These are phyloP conservation scores for Moesziomyces antarcticus DNA, from an alignment of 1,284 basidiomycete genomes.

Conservation along the genomic window DNA sequence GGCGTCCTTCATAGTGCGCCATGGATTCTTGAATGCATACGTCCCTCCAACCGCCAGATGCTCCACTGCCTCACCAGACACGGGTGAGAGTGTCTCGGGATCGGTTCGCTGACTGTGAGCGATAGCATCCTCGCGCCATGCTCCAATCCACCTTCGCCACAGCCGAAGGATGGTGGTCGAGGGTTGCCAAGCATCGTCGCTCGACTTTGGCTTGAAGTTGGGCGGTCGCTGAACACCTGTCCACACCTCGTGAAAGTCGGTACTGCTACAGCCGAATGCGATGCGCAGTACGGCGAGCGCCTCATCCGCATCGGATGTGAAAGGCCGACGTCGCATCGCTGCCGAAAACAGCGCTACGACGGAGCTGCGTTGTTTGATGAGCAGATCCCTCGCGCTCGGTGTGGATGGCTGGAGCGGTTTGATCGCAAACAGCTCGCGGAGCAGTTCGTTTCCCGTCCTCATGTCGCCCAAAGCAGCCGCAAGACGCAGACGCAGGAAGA, in stretches of 20 bases:
- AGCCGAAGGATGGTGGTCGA: slow-evolving; percentile 10
- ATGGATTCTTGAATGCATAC: slow-evolving; percentile 15
- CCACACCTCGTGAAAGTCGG: slow-evolving; percentile 20
- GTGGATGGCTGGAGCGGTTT: background rate
- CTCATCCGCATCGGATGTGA: slow-evolving; percentile 3
- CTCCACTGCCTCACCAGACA: too few relatives aligned
- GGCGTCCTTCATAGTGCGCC: slow-evolving; percentile 32
- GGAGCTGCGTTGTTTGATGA: slow-evolving; percentile 28
- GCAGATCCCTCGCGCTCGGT: slow-evolving; percentile 1
- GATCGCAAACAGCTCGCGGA: slow-evolving; percentile 4
- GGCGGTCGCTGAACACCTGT: slow-evolving; percentile 3
- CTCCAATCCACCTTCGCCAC: slow-evolving; percentile 38
- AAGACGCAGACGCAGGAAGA: slow-evolving; percentile 10
- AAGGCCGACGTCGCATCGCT: slow-evolving; percentile 6
- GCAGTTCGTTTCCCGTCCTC: slow-evolving; percentile 1
- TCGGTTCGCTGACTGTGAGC: background rate
- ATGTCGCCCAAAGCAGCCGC: slow-evolving; percentile 6
- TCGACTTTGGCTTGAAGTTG: background rate
- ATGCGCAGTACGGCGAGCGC: slow-evolving; percentile 17
- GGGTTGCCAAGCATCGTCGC: slow-evolving; percentile 5
- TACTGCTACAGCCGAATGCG: background rate
- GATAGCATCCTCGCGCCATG: slow-evolving; percentile 21
- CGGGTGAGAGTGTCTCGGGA: too few relatives aligned
- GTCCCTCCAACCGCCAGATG: background rate
- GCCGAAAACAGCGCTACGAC: slow-evolving; percentile 30